Evolutionary conservation across 2,329 filamentous ascomycete genomes (phyloP).

Genomic region (Alternaria burnsii): DNA sequence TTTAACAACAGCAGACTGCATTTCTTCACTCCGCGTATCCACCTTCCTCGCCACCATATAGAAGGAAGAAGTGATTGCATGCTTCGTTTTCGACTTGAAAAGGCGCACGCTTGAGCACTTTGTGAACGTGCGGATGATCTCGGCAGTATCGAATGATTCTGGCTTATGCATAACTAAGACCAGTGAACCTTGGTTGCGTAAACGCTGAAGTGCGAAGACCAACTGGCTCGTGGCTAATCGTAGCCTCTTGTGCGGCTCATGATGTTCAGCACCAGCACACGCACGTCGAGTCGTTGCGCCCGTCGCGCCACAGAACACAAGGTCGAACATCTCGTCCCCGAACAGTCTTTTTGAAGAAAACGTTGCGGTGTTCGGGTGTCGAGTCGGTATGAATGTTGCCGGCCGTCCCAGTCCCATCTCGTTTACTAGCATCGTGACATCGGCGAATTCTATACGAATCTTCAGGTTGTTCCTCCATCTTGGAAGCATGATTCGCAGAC

Average conservation of each 20-base stretch:
- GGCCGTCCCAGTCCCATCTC: too few relatives aligned
- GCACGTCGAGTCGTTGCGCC: not conserved
- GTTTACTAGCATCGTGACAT: too few relatives aligned
- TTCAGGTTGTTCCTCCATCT: too few relatives aligned
- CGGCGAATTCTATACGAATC: too few relatives aligned
- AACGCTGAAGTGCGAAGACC: constrained; percentile 56
- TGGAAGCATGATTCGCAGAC: too few relatives aligned
- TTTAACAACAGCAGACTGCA: not conserved
- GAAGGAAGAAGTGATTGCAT: constrained; percentile 58
- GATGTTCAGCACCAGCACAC: not conserved
- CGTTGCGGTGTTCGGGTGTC: fast-evolving
- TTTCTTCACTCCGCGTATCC: not conserved
- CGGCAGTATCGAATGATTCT: constrained; percentile 55
- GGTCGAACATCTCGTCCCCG: fast-evolving
- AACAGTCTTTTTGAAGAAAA: too few relatives aligned
- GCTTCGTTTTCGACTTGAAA: constrained; percentile 56
- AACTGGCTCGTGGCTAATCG: constrained; percentile 47
- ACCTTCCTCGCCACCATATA: constrained; percentile 62
- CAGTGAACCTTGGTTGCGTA: constrained; percentile 59
- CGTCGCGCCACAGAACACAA: too few relatives aligned
- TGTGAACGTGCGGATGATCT: constrained; percentile 43
- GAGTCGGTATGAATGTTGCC: too few relatives aligned
- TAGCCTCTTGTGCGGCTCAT: constrained; percentile 41
- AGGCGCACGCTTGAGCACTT: constrained; percentile 54
- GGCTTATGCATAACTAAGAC: constrained; percentile 61